Evolutionary conservation across 768 basidiomycete species (phyloP), one percentile per base, ranked within the genome.

Genomic region (Rhodotorula diobovata): DNA sequence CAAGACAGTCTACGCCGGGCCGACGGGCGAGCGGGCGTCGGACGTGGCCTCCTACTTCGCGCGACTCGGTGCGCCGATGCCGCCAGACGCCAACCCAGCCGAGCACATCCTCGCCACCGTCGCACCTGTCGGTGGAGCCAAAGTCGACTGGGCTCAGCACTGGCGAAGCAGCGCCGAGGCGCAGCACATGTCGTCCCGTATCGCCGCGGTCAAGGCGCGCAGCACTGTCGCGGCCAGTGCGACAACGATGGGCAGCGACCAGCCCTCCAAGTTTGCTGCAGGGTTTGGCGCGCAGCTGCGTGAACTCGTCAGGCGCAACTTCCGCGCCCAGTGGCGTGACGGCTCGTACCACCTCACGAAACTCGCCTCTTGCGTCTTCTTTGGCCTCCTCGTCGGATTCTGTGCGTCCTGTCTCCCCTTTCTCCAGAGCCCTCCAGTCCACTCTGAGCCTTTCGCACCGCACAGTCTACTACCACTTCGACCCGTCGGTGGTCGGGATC

Each of bases 201-300:
- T 76, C 93, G 92, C 90, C 87, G 87, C 63, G 87, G 90, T 73
- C 82, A n/a, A 41, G 30, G 90, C 63, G 93, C 92, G 92, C 79
- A 85, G n/a, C n/a, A n/a, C 0, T 89, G 93, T 80, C 74, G 71
- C 56, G 66, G 72, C 14, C 65, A 77, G 4, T 78, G 80, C 28
- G 79, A 79, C 67, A 76, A 76, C 15, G 83, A 85, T 67, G 83
- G 85, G 66, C 76, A 78, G 28, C 45, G 45, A 5, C 45, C 68
- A 79, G 39, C 61, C 54, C 55, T 54, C 30, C 23, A 12, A n/a
- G 6, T 76, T 71, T 54, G 75, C 75, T 1, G 66, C 75, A 15
- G n/a, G n/a, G 15, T 61, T 48, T 20, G 15, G 1, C 21, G 61
- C 46, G 23, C 75, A 76, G 63, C 43, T 67, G 10, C 43, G 14